A percentile compares a stretch with the other conserved stretches of the same genome.
Evolutionary conservation across 2,329 filamentous ascomycete genomes (phyloP).

Genomic region (Hymenoscyphus fructigenus): DNA sequence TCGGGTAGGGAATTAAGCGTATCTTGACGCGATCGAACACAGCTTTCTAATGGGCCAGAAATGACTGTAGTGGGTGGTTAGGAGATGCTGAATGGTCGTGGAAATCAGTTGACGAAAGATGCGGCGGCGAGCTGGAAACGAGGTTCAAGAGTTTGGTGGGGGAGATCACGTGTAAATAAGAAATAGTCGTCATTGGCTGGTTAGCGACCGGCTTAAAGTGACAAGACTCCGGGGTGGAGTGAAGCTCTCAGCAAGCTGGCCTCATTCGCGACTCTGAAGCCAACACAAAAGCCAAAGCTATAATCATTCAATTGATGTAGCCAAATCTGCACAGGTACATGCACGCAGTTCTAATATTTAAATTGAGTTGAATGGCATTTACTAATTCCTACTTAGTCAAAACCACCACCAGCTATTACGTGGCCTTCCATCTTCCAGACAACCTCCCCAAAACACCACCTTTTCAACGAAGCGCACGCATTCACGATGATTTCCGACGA

Average conservation of each 20-base stretch:
- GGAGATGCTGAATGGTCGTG: conserved; percentile 19
- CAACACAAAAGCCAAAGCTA: not conserved
- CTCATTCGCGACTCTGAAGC: conserved; percentile 4
- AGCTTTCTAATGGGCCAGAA: conserved; percentile 24
- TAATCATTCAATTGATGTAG: conserved; percentile 4
- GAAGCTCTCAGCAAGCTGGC: conserved; percentile 14
- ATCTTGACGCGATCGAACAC: not conserved
- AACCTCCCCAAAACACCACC: not conserved
- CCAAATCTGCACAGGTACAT: not conserved
- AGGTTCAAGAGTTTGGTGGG: conserved; percentile 26
- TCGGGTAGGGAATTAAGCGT: not conserved
- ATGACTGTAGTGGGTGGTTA: conserved; percentile 33
- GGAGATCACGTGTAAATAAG: not conserved
- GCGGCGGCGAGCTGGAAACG: conserved; percentile 5
- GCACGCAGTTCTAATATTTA: not conserved
- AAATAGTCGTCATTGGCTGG: conserved; percentile 22
- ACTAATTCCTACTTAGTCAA: not conserved
- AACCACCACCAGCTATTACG: conserved; percentile 9
- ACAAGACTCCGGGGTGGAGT: conserved; percentile 1
- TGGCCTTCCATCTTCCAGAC: conserved; percentile 8
- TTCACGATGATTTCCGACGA: conserved; percentile 88
- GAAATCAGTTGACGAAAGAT: conserved; percentile 7
- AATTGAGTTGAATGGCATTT: not conserved
- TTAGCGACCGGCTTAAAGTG: conserved; percentile 25
- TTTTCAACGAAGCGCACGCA: conserved; percentile 7